A percentile compares a stretch with the other conserved stretches of the same genome.
Evolutionary conservation across 2,329 filamentous ascomycete genomes (phyloP).

Genomic region (Alternaria infectoria): DNA sequence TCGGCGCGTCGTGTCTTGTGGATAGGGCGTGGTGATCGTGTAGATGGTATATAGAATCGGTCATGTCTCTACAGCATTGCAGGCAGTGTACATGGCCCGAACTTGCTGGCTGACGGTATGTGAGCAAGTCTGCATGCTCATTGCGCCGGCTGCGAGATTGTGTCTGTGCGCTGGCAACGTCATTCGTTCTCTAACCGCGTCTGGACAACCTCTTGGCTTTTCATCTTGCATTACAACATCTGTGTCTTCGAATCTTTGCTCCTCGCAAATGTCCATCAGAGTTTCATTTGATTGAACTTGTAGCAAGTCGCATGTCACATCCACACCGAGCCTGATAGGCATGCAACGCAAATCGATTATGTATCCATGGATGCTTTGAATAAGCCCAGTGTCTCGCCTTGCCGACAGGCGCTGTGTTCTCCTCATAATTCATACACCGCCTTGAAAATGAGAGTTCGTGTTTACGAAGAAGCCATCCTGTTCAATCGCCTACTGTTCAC

Average conservation of each 20-base stretch:
- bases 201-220: neutral
- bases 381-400: neutral
- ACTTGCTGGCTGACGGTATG: neutral
- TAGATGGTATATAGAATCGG: neutral
- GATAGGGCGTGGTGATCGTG: neutral
- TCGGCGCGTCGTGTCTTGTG: neutral
- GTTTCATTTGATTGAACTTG: neutral
- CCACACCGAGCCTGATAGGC: neutral
- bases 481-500: neutral
- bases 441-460: neutral
- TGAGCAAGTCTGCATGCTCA: neutral
- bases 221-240: neutral
- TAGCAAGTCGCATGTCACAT: neutral
- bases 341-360: neutral
- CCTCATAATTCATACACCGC: neutral
- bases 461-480: neutral
- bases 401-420: neutral
- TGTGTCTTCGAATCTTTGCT: neutral
- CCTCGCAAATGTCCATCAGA: neutral
- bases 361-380: neutral
- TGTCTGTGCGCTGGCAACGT: neutral
- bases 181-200: neutral
- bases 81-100: neutral
- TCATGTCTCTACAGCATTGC: neutral
- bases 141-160: neutral